Percentiles rank a stretch among this genome's conserved stretches.
Evolutionary conservation across 2,329 filamentous ascomycete species (phyloP).

Genomic region (Ceratocystiopsis minuta): DNA sequence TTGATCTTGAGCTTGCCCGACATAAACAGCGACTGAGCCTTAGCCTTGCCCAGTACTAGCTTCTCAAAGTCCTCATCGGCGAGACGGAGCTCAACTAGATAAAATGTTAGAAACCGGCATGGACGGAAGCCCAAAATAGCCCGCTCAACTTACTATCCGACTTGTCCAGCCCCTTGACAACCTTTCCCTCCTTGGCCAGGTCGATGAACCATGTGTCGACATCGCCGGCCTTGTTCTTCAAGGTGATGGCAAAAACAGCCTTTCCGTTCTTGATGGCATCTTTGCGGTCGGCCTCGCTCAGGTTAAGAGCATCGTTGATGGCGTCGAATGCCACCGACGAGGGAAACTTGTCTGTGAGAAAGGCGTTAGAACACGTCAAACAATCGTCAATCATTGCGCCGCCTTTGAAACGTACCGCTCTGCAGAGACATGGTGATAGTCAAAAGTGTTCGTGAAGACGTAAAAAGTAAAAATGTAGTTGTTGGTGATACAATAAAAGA

Average conservation of each 20-base stretch:
- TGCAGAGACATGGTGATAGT: slow-evolving; percentile 3
- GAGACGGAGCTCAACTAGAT: slow-evolving; percentile 62
- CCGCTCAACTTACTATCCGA: slow-evolving; percentile 46
- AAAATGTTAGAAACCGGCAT: neutral
- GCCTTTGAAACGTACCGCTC: slow-evolving; percentile 1
- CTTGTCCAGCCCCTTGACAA: slow-evolving; percentile 64
- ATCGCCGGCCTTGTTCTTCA: slow-evolving; percentile 74
- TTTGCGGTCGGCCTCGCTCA: slow-evolving; percentile 52
- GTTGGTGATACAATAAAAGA: neutral
- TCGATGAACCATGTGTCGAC: slow-evolving; percentile 87
- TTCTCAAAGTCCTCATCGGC: slow-evolving; percentile 75
- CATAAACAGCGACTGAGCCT: slow-evolving; percentile 94
- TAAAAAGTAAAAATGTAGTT: neutral
- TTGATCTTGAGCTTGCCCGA: slow-evolving; percentile 96
- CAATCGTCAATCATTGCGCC: neutral
- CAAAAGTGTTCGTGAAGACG: neutral
- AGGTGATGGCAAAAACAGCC: slow-evolving; percentile 74
- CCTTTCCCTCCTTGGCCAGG: slow-evolving; percentile 73
- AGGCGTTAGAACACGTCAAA: neutral
- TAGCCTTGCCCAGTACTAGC: slow-evolving; percentile 72
- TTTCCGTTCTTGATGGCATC: slow-evolving; percentile 78
- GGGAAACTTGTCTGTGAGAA: slow-evolving; percentile 54
- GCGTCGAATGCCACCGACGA: slow-evolving; percentile 80
- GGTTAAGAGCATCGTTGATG: slow-evolving; percentile 55
- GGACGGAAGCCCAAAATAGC: too few relatives aligned